These are phyloP conservation scores for Monosporascus sp. DNA, from an alignment of 2,329 filamentous ascomycete species.

Conservation along the genomic window DNA sequence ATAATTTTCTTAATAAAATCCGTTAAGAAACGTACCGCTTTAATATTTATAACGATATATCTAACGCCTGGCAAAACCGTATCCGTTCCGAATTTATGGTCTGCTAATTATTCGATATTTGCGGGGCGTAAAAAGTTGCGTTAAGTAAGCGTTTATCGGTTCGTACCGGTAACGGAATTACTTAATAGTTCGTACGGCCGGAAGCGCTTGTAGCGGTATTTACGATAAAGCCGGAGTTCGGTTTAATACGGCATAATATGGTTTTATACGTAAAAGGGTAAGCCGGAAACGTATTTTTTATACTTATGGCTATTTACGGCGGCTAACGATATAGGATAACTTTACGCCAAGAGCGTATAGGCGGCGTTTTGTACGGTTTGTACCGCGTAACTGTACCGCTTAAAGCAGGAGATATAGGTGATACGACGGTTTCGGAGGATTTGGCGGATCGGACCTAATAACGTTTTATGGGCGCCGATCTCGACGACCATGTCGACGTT, in stretches of 20 bases:
- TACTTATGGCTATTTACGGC: too few species aligned
- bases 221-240: conserved; percentile 2
- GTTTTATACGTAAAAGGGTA: conserved; percentile 10
- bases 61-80: conserved; percentile 33
- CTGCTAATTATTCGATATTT: conserved; percentile 31
- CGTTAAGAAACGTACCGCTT: not conserved
- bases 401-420: too few species aligned
- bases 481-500: too few species aligned
- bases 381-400: too few species aligned
- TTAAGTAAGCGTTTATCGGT: conserved; percentile 1
- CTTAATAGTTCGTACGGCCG: conserved; percentile 8
- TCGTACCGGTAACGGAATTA: not conserved
- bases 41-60: conserved; percentile 18
- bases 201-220: not conserved
- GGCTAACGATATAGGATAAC: too few species aligned
- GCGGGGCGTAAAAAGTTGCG: conserved; percentile 3
- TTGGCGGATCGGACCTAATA: too few species aligned
- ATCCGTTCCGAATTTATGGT: conserved; percentile 36
- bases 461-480: too few species aligned
- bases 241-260: conserved; percentile 3
- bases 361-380: too few species aligned
- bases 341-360: too few species aligned
- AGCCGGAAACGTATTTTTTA: not conserved
- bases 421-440: too few species aligned
- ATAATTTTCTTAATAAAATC: conserved; percentile 2